Evolutionary conservation across 768 basidiomycete genomes (phyloP), one percentile per base, ranked within the genome.

Genomic region (Mycena floridula): DNA sequence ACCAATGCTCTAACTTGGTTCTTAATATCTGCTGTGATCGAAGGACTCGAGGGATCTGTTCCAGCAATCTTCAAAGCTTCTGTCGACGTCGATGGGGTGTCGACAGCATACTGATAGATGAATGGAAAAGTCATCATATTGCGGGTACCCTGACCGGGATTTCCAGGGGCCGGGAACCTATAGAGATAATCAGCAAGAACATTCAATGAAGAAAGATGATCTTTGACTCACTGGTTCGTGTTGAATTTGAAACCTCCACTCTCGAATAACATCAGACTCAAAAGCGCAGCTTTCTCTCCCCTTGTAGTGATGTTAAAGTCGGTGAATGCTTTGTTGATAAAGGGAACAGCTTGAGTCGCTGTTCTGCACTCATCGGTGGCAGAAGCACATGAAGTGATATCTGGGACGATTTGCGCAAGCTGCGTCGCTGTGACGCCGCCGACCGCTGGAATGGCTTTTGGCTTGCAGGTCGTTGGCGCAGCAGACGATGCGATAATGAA

Each of bases 91-190:
- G 41, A 45, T 1, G 57, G 53, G 16, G 49, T 54, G 41, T 54
- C 55, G 18, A 58, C 36, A n/a, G 54, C 57, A 45, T 58, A 58
- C 43, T 58, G 38, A 38, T 54, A 46, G 25, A 58, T 48, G 41
- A 52, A 54, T 8, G 55, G 55, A 43, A 58, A 56, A n/a, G 32
- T 48, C 55, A 56, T 56, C 25, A 49, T 18, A 40, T 53, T 56
- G n/a, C 53, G 55, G 13, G 57, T 56, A 12, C 56, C 54, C 40
- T 57, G 56, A 4, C 54, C 56, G 1, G 56, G 54, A 13, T 40
- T 53, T 28, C 50, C 52, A 5, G 45, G 51, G 35, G 45, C 8
- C 3, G 42, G 32, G 21, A 22, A 54, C 16, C 47, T 2, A 20
- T 8, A 15, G 12, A 12, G 20, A 37, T 13, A 43, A 32, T 47